A percentile compares a stretch with the other conserved stretches of the same genome.
Conservation (phyloP, 352 stramenopile species). For the Globisporangium polare region DNA sequence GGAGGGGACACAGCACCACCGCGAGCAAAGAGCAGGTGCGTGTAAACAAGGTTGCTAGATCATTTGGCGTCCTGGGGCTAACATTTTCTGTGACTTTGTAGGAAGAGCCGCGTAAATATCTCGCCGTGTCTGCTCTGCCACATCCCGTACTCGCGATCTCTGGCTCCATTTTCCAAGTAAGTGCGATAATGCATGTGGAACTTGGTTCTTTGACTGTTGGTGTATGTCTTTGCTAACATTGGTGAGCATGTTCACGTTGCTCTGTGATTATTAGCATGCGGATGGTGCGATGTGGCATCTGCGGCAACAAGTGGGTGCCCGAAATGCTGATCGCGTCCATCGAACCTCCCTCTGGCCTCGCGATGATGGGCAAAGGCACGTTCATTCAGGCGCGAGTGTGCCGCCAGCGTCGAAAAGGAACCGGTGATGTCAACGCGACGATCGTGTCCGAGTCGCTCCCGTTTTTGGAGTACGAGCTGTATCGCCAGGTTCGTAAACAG, state of each 20-base stretch:
- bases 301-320: constrained; percentile 97
- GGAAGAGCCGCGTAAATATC: constrained; percentile 38
- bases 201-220: background rate
- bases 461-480: constrained; percentile 98
- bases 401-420: constrained; percentile 88
- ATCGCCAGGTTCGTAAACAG: constrained; percentile 84
- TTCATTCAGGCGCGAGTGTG: constrained; percentile 97
- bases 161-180: constrained; percentile 95
- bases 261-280: constrained; percentile 79
- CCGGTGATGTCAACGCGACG: constrained; percentile 94
- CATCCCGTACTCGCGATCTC: constrained; percentile 94
- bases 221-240: background rate
- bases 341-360: constrained; percentile 70
- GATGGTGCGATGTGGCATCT: constrained; percentile 95
- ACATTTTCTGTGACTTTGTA: constrained; percentile 8
- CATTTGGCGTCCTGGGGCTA: background rate
- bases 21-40: constrained; percentile 28
- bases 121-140: constrained; percentile 95
- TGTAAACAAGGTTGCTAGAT: too few relatives aligned
- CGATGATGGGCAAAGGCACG: constrained; percentile 88
- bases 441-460: constrained; percentile 95
- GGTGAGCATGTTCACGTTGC: background rate
- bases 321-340: constrained; percentile 93
- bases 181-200: constrained; percentile 1
- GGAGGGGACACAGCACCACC: constrained; percentile 8